Percentiles rank a stretch among this genome's conserved stretches.
Evolutionary conservation across 2,329 filamentous ascomycete genomes (phyloP).

Genomic region (Fusarium avenaceum): DNA sequence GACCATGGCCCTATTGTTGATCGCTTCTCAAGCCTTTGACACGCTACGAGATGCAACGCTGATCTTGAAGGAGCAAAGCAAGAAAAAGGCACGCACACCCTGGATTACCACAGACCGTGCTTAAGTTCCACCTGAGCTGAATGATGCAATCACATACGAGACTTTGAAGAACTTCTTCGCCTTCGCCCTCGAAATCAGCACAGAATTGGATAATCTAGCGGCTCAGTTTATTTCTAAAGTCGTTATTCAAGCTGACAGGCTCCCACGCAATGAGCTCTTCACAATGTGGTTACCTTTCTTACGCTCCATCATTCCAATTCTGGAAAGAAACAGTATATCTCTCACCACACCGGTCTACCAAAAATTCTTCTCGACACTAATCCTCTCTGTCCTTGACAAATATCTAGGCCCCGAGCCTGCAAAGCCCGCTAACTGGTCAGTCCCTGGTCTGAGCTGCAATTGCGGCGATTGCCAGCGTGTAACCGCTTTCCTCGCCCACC

Average conservation of each 20-base stretch:
- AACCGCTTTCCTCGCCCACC: conserved; percentile 47
- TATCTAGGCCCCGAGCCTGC: conserved; percentile 43
- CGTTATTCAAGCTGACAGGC: conserved; percentile 8
- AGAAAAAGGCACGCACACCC: neutral
- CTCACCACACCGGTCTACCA: conserved; percentile 40
- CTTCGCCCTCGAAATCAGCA: conserved; percentile 23
- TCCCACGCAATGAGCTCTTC: conserved; percentile 39
- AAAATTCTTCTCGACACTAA: conserved; percentile 42
- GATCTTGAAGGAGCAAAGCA: neutral
- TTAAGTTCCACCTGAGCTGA: neutral
- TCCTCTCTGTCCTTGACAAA: conserved; percentile 41
- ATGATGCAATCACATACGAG: conserved; percentile 3
- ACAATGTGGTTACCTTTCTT: conserved; percentile 53
- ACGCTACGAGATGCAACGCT: neutral
- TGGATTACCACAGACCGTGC: neutral
- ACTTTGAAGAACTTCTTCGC: conserved; percentile 28
- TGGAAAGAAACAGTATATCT: neutral
- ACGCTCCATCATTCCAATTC: conserved; percentile 37
- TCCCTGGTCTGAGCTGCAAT: conserved; percentile 28
- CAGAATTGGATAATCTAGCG: conserved; percentile 30
- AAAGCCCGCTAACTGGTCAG: neutral
- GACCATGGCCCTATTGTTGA: neutral
- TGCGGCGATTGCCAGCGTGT: conserved; percentile 48
- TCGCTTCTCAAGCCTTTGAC: conserved; percentile 7
- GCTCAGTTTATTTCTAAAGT: conserved; percentile 41